A percentile compares a stretch with the other conserved stretches of the same genome.
Conservation (phyloP, 2,329 filamentous ascomycete species). For the Colletotrichum zoysiae region DNA sequence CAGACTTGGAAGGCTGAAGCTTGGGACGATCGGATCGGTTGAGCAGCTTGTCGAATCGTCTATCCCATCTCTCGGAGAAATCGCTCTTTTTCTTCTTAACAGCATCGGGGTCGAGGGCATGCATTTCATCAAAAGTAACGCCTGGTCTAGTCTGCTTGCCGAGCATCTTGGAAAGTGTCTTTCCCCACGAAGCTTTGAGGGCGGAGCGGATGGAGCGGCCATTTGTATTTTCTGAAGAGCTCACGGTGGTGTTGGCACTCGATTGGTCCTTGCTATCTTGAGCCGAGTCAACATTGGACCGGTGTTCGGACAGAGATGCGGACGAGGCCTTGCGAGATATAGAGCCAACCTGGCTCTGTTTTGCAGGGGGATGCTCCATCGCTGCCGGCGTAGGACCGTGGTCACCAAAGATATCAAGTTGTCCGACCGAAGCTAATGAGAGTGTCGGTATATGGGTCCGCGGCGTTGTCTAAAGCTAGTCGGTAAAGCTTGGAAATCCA, state of each 20-base stretch:
- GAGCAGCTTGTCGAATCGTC: background rate
- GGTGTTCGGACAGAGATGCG: background rate
- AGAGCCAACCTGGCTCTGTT: background rate
- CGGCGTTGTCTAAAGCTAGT: slow-evolving; percentile 2
- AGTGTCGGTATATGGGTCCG: background rate
- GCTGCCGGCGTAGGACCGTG: background rate
- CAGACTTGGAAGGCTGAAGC: background rate
- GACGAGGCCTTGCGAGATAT: background rate
- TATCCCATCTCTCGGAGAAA: background rate
- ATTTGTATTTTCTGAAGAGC: background rate
- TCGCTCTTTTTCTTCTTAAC: background rate
- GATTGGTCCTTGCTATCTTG: background rate
- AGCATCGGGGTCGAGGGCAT: background rate
- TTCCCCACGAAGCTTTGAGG: background rate
- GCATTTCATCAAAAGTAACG: background rate
- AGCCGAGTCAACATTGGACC: background rate
- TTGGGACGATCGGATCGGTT: background rate
- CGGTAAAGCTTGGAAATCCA: background rate
- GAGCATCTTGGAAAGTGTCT: background rate
- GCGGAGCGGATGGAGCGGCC: background rate
- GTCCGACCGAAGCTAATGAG: background rate
- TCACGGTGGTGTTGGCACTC: background rate
- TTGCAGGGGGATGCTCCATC: background rate
- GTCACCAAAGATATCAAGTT: background rate
- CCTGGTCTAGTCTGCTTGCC: background rate